Evolutionary conservation across 2,329 filamentous ascomycete species (phyloP).

Genomic region (Ceratocystis cacaofunesta): DNA sequence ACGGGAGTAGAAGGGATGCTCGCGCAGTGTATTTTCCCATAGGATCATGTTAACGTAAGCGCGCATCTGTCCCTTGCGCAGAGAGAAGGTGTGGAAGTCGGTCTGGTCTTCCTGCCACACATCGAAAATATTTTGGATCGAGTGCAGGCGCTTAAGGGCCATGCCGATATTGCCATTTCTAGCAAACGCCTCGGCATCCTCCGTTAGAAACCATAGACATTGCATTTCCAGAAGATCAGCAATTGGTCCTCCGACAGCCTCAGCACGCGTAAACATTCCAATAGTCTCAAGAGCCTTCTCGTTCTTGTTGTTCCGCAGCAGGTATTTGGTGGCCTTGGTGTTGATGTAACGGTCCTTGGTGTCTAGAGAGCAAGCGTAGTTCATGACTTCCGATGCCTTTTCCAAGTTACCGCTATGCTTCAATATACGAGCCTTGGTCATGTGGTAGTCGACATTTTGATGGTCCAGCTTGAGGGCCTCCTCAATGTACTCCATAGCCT

Average conservation of each 20-base stretch:
- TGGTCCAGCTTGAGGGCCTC: constrained; percentile 67
- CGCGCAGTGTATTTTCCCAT: constrained; percentile 83
- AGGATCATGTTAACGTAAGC: constrained; percentile 92
- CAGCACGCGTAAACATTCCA: constrained; percentile 84
- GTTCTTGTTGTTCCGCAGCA: constrained; percentile 81
- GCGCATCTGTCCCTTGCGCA: constrained; percentile 90
- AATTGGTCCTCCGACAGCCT: constrained; percentile 73
- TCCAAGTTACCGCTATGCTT: constrained; percentile 73
- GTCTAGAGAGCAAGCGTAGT: constrained; percentile 70
- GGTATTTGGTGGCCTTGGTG: constrained; percentile 94
- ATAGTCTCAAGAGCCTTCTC: constrained; percentile 76
- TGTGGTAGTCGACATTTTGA: constrained; percentile 75
- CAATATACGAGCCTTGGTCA: constrained; percentile 88
- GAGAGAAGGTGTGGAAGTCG: constrained; percentile 93
- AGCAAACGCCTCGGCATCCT: constrained; percentile 81
- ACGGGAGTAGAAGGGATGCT: constrained; percentile 84
- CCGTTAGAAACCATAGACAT: constrained; percentile 90
- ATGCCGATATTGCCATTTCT: constrained; percentile 70
- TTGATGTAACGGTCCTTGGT: constrained; percentile 94
- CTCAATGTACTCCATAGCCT: constrained; percentile 70
- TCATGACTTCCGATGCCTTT: constrained; percentile 77
- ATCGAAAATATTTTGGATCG: constrained; percentile 85
- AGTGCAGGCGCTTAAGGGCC: constrained; percentile 81
- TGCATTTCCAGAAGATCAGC: constrained; percentile 96
- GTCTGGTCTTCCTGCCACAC: constrained; percentile 98